These are phyloP conservation scores for Penicillium pancosmium DNA, from an alignment of 495 filamentous ascomycete genomes.

Conservation along the genomic window DNA sequence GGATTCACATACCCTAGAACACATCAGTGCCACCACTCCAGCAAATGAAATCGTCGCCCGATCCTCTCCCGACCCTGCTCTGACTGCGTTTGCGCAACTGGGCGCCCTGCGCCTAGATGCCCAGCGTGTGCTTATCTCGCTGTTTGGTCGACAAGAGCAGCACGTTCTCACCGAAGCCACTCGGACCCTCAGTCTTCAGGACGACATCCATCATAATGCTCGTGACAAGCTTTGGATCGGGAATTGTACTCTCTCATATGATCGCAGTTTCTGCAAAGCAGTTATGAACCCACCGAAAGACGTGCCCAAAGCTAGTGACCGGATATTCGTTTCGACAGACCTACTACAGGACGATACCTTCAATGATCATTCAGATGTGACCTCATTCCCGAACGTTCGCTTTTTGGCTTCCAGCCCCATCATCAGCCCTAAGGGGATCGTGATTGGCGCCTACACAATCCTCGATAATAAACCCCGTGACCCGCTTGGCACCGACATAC, in stretches of 20 bases:
- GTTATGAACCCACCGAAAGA: constrained; percentile 26
- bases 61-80: not conserved
- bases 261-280: constrained; percentile 47
- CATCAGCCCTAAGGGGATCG: constrained; percentile 17
- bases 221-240: not conserved
- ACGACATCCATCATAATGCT: not conserved
- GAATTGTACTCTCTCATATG: not conserved
- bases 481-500: not conserved
- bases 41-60: not conserved
- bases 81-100: not conserved
- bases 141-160: not conserved
- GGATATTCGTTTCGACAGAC: constrained; percentile 18
- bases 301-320: constrained; percentile 12
- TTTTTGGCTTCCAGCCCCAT: constrained; percentile 51
- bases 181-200: not conserved
- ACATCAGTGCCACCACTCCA: not conserved
- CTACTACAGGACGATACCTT: constrained; percentile 18
- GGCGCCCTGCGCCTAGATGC: not conserved
- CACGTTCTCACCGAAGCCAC: not conserved
- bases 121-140: not conserved
- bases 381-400: constrained; percentile 46
- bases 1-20: too few species aligned
- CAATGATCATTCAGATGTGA: constrained; percentile 23
- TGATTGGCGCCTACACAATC: constrained; percentile 21
- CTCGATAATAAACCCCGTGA: constrained; percentile 18